Base-by-base conservation (phyloP, 2,329 filamentous ascomycete genomes). In the Alternaria tenuissima region DNA sequence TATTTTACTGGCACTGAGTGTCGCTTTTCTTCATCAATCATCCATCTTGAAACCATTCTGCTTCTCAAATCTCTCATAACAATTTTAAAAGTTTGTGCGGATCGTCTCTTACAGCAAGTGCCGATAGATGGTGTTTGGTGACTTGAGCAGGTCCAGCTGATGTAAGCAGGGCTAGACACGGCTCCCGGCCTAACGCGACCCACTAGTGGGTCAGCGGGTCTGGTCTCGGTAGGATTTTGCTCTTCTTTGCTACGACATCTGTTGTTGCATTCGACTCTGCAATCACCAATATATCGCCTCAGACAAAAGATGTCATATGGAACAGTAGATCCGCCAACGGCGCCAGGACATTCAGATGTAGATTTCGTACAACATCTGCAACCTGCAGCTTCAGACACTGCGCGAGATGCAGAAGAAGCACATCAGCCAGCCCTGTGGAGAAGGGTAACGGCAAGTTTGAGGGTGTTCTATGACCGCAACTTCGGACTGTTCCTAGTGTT, bases 401-500 rank as follows among this genome's bases (percentile, higher is more conserved):
- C 41, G 28, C 47, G 48, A 6, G 51, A 61, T 24, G 60, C 57
- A 51, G 43, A 62, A 30, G 41, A 59, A n/a, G 53, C 53, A 22
- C 32, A 49, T 7, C 46, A 36, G 3, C 55, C 39, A 43, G 18
- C 43, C 16, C 48, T 26, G 42, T 39, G 47, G 11, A 57, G 41
- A 5, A 54, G 54, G 7, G 9, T 64, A 14, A 41, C 22, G 36
- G 22, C 46, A n/a, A 32, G 46, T 1, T 7, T 71, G 26, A 63
- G 56, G 16, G 43, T 49, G 0, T 73, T 72, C 30, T 73, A 70
- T 20, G 56, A 68, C 0, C 63, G 66, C 20, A 73, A 73, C 30
- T 70, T 73, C 39, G 70, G 70, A 0, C 58, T 73, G 0, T 64
- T 73, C 1, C 20, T 73, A 1, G 70, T 73, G 0, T 73, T 73